phyloP scores from a whole-genome alignment of 441 rosid genomes.

The Gossypium trilobum region DNA sequence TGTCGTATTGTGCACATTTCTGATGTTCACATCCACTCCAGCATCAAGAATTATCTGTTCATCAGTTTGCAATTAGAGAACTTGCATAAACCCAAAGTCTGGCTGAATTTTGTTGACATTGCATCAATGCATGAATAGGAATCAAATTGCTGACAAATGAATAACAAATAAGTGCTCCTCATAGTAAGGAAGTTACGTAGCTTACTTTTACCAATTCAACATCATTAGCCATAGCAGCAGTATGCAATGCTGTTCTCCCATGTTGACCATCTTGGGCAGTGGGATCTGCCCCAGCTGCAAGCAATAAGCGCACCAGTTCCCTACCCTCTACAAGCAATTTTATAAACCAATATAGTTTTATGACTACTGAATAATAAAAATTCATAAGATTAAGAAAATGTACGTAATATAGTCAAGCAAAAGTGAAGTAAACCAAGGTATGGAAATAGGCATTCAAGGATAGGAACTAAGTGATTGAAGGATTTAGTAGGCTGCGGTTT shows the following conservation, averaged over 20 bases:
- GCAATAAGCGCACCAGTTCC: conserved; percentile 70
- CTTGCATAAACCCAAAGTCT: background rate
- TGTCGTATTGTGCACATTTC: conserved; percentile 74
- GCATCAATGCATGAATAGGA: conserved; percentile 12
- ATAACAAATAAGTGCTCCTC: background rate
- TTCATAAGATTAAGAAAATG: background rate
- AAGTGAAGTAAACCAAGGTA: background rate
- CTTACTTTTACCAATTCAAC: conserved; percentile 85
- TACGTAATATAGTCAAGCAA: background rate
- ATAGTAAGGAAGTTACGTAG: conserved; percentile 6
- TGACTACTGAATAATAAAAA: background rate
- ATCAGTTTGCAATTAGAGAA: conserved; percentile 16
- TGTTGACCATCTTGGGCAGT: conserved; percentile 81
- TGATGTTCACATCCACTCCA: conserved; percentile 91
- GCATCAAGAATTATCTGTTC: conserved; percentile 83
- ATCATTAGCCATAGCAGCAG: conserved; percentile 93
- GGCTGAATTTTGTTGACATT: background rate
- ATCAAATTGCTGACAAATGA: background rate
- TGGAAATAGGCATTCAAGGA: background rate
- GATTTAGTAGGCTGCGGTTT: background rate
- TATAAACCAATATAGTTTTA: conserved; percentile 12
- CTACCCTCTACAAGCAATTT: conserved; percentile 69
- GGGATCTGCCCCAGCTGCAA: conserved; percentile 92
- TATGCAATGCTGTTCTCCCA: conserved; percentile 87
- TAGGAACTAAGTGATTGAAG: background rate